Conservation (phyloP, 139 green algal genomes). For the Spirogloea muscicola region DNA sequence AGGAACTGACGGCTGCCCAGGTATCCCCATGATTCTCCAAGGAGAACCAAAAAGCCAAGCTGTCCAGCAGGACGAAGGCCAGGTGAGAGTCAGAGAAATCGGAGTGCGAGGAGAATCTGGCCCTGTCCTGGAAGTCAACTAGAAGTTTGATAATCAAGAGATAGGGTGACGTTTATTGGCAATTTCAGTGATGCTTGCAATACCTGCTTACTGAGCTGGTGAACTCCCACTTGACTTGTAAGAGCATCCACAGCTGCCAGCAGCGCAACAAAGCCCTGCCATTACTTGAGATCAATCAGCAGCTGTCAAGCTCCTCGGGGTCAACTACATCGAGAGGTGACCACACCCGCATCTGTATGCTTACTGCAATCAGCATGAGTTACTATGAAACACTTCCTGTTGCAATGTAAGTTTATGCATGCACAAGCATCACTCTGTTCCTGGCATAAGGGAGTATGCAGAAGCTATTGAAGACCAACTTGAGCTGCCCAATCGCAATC, state of each 20-base stretch:
- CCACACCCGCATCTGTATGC: background rate
- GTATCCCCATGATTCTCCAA: conserved; percentile 36
- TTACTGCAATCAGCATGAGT: background rate
- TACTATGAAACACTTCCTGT: no score
- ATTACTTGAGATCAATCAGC: background rate
- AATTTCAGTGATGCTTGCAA: no score
- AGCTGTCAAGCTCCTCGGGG: background rate
- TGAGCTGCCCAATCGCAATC: no score
- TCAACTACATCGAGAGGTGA: background rate
- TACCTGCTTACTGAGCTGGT: conserved; percentile 7
- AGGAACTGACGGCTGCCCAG: conserved; percentile 27
- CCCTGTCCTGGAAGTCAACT: no score
- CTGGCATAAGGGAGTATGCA: no score
- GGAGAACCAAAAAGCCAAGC: conserved; percentile 33
- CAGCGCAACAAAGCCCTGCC: conserved; percentile 8
- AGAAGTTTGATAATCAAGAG: no score
- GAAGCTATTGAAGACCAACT: no score
- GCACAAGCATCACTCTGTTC: no score
- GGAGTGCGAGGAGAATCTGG: no score
- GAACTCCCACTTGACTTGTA: background rate
- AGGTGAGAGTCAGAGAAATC: background rate
- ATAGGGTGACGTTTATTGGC: background rate
- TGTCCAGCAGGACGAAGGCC: conserved; percentile 2
- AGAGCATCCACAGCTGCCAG: conserved; percentile 13
- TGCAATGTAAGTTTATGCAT: no score